phyloP scores from a whole-genome alignment of 2,329 filamentous ascomycete species.

The Calonectria naviculata region DNA sequence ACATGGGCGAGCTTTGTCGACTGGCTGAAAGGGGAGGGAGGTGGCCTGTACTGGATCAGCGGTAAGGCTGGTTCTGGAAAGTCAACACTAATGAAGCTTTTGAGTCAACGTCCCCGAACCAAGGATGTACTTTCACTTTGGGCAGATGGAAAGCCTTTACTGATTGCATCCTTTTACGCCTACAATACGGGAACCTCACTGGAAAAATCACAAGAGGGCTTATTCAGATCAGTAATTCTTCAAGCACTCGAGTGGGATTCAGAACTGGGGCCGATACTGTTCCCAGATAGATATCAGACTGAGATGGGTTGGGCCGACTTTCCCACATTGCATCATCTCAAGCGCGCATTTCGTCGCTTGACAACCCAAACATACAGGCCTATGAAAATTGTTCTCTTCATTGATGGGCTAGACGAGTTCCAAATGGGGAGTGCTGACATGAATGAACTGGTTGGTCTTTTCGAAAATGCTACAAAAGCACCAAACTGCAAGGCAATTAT shows the following conservation, averaged over 20 bases:
- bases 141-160: not conserved
- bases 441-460: not conserved
- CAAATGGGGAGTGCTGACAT: not conserved
- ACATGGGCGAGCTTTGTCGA: not conserved
- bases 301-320: not conserved
- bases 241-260: not conserved
- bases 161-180: not conserved
- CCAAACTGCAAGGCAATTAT: not conserved
- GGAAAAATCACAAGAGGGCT: not conserved
- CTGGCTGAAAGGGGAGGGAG: not conserved
- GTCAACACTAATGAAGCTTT: not conserved
- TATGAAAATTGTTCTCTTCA: not conserved
- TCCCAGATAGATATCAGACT: not conserved
- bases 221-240: not conserved
- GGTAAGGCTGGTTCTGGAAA: not conserved
- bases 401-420: not conserved
- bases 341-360: not conserved
- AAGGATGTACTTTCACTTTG: not conserved
- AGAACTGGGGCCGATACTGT: not conserved
- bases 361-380: not conserved
- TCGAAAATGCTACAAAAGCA: not conserved
- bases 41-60: not conserved
- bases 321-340: not conserved
- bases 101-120: not conserved
- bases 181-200: not conserved